Conservation (phyloP, 306 rosid species). For the Alnus rubra region DNA sequence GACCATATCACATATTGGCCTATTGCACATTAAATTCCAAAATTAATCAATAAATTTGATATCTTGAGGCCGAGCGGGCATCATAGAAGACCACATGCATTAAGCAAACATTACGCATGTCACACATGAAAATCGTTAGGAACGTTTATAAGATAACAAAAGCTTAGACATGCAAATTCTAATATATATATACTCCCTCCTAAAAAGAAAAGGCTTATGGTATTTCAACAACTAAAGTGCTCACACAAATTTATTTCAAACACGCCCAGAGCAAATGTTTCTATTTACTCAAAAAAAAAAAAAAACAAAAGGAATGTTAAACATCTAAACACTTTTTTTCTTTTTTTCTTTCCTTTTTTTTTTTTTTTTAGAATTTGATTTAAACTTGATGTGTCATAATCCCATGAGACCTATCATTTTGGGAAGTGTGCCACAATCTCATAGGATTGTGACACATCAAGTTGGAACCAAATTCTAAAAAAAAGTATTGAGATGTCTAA, state of each 20-base stretch:
- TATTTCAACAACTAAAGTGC: conserved; percentile 11
- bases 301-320: no score
- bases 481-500: no score
- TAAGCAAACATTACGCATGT: not conserved
- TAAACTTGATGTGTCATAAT: no score
- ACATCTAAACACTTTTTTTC: no score
- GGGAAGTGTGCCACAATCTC: no score
- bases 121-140: not conserved
- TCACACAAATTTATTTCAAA: conserved; percentile 30
- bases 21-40: not conserved
- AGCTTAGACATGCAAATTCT: conserved; percentile 10
- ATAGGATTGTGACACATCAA: no score
- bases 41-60: not conserved
- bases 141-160: not conserved
- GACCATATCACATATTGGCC: not conserved
- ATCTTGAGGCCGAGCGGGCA: not conserved
- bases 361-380: no score
- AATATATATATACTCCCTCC: not conserved
- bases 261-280: conserved; percentile 30
- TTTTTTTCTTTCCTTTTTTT: no score
- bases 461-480: no score
- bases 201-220: not conserved
- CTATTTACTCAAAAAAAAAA: conserved; percentile 24
- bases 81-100: not conserved
- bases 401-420: no score